Conservation (phyloP, 352 stramenopile genomes). For the Aphanomyces stellatus region DNA sequence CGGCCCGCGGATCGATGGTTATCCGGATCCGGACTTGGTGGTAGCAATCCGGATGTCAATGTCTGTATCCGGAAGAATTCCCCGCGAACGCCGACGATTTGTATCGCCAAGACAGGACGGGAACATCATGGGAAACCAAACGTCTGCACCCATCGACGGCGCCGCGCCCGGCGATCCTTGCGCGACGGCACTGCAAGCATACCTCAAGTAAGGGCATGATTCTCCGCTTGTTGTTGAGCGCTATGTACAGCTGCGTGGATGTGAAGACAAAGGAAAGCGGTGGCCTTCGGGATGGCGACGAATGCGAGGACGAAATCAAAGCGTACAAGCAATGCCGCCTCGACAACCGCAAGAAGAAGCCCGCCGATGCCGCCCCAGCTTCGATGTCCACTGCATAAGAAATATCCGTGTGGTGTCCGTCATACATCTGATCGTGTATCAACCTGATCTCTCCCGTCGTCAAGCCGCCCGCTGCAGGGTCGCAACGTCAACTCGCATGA, state of each 20-base stretch:
- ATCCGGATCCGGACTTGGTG: no score
- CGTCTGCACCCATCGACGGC: background rate
- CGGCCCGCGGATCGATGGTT: no score
- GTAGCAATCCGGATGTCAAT: no score
- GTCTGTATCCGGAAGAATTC: no score
- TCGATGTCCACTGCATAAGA: no score
- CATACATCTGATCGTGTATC: no score
- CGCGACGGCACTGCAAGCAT: conserved; percentile 5
- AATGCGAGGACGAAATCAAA: conserved; percentile 54
- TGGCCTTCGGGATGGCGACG: conserved; percentile 56
- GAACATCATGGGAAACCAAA: conserved; percentile 7
- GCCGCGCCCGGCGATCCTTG: background rate
- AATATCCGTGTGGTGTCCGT: no score
- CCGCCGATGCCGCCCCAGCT: background rate
- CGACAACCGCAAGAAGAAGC: conserved; percentile 29
- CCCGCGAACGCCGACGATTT: background rate
- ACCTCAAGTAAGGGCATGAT: conserved; percentile 12
- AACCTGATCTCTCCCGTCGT: no score
- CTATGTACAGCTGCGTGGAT: conserved; percentile 51
- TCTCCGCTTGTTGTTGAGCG: no score
- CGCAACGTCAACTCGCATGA: no score
- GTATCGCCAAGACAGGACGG: background rate
- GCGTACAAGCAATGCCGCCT: conserved; percentile 53
- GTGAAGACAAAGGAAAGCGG: conserved; percentile 43
- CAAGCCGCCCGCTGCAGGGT: no score